Conservation (phyloP, 2,329 filamentous ascomycete species). For the Colletotrichum liaoningense region DNA sequence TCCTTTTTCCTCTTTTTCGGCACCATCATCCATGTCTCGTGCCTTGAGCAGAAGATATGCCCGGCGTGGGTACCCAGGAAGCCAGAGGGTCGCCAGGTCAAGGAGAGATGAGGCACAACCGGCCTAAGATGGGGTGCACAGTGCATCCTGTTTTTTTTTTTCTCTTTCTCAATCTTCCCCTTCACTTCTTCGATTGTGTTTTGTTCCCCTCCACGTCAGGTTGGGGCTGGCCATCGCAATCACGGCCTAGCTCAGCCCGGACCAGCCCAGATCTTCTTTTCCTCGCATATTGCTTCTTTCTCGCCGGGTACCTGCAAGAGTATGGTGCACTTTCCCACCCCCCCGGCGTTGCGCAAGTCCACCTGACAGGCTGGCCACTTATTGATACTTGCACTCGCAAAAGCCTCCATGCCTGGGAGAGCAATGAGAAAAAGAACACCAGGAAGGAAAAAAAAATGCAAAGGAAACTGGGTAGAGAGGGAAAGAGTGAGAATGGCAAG, state of each 20-base stretch:
- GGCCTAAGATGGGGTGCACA: not conserved
- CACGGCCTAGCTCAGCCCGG: slow-evolving; percentile 18
- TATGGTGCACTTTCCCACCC: slow-evolving; percentile 12
- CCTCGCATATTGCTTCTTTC: slow-evolving; percentile 10
- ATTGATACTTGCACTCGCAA: not conserved
- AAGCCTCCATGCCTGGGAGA: not conserved
- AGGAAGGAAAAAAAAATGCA: too few species aligned
- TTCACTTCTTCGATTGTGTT: not conserved
- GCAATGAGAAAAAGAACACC: not conserved
- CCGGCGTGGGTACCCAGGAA: not conserved
- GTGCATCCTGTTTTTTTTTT: not conserved
- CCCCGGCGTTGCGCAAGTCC: not conserved
- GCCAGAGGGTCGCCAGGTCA: not conserved
- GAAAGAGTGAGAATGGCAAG: too few species aligned
- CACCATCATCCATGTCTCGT: not conserved
- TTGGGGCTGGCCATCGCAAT: slow-evolving; percentile 21
- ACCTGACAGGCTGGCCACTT: not conserved
- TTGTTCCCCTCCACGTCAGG: not conserved
- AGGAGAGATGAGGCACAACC: not conserved
- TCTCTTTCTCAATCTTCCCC: not conserved
- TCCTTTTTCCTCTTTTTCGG: not conserved
- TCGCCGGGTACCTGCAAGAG: not conserved
- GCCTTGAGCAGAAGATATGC: not conserved
- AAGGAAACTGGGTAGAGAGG: too few species aligned
- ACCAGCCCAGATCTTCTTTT: slow-evolving; percentile 10